phyloP scores from a whole-genome alignment of 2,329 filamentous ascomycete genomes.

The Trichoderma semiorbis region DNA sequence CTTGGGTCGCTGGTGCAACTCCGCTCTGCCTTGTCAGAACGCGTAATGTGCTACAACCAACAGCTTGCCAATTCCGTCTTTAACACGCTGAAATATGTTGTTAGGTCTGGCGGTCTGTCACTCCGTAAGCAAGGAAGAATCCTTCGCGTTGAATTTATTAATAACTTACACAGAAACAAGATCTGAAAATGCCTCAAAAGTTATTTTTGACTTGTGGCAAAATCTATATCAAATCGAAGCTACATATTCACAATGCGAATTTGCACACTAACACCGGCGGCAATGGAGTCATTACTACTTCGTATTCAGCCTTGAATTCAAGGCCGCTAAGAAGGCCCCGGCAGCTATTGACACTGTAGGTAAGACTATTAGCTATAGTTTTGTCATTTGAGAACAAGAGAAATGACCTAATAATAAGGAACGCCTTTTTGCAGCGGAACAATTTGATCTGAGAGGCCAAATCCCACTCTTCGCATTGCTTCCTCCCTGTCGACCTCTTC shows the following conservation, averaged over 20 bases:
- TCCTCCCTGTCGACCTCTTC: neutral
- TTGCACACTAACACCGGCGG: neutral
- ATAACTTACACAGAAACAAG: neutral
- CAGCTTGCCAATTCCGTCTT: neutral
- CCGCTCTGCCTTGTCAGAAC: neutral
- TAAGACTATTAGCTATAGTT: neutral
- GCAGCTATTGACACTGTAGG: neutral
- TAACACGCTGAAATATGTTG: neutral
- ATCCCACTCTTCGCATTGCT: neutral
- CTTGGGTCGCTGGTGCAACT: neutral
- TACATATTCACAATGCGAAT: neutral
- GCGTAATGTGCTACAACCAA: neutral
- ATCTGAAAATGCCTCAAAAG: neutral
- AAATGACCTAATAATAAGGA: neutral
- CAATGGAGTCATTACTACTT: neutral
- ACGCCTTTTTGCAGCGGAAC: neutral
- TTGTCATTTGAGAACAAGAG: neutral
- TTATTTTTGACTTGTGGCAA: neutral
- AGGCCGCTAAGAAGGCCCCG: neutral
- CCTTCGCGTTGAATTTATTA: neutral
- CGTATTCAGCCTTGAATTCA: neutral
- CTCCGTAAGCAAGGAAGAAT: neutral
- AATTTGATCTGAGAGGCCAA: neutral
- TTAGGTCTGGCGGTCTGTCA: neutral
- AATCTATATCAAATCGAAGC: neutral